Percentiles rank a stretch among this genome's conserved stretches.
Evolutionary conservation across 1,284 basidiomycete genomes (phyloP).

Genomic region (Ceratobasidium sp.): DNA sequence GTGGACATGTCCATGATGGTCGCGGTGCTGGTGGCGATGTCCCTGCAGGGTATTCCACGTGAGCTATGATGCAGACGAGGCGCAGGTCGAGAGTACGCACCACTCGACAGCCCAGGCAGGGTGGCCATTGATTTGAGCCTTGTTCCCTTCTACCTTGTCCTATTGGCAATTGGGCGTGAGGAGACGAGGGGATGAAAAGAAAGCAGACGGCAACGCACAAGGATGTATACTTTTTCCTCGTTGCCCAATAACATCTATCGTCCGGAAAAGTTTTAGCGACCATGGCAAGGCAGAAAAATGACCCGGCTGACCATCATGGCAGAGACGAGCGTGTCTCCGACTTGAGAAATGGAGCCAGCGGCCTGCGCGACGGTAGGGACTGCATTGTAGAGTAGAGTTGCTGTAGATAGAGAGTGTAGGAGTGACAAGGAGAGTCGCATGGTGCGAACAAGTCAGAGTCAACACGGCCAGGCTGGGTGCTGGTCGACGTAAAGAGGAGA

Average conservation of each 20-base stretch:
- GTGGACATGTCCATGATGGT: constrained; percentile 55
- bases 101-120: constrained; percentile 33
- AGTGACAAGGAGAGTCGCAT: constrained; percentile 25
- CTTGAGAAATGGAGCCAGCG: constrained; percentile 26
- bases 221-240: constrained; percentile 37
- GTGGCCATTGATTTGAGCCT: constrained; percentile 2
- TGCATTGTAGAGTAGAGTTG: constrained; percentile 28
- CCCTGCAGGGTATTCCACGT: constrained; percentile 22
- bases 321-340: constrained; percentile 31
- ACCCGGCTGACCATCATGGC: constrained; percentile 26
- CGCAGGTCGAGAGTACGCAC: background rate
- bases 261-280: background rate
- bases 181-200: background rate
- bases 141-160: constrained; percentile 34
- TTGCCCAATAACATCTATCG: constrained; percentile 33
- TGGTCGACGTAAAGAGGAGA: constrained; percentile 11
- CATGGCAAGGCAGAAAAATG: background rate
- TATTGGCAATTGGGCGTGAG: constrained; percentile 29
- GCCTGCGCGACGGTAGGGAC: constrained; percentile 37
- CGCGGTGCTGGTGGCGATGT: constrained; percentile 48
- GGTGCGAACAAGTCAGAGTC: constrained; percentile 4
- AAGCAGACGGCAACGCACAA: constrained; percentile 10
- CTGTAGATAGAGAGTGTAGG: constrained; percentile 27
- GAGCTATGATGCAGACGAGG: too few species aligned
- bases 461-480: constrained; percentile 5